Percentiles rank a stretch among this genome's conserved stretches.
These are phyloP conservation scores for Amesomyces nigricolor DNA, from an alignment of 2,329 filamentous ascomycete genomes.

Conservation along the genomic window DNA sequence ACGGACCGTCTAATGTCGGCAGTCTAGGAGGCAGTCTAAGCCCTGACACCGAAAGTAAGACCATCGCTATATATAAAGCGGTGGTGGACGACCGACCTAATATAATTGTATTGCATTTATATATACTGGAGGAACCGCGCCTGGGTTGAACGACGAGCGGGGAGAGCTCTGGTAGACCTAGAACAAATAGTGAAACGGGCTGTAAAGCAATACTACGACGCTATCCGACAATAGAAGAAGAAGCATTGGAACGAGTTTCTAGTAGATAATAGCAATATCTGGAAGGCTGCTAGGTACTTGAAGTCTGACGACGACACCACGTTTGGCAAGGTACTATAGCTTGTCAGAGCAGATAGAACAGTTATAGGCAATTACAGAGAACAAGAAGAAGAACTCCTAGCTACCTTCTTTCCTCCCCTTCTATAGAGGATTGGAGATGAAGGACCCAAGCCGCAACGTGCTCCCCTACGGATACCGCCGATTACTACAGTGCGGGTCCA, in stretches of 20 bases:
- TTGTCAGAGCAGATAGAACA: too few species aligned
- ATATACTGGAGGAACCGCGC: neutral
- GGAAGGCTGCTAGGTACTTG: constrained; percentile 1
- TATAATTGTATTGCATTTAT: neutral
- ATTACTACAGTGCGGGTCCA: too few species aligned
- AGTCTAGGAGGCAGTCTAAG: too few species aligned
- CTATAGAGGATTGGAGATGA: constrained; percentile 1
- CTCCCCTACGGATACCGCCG: neutral
- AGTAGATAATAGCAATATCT: neutral
- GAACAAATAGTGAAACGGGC: too few species aligned
- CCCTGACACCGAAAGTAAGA: too few species aligned
- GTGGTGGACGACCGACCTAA: neutral
- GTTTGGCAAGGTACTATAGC: neutral
- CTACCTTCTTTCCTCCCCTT: constrained; percentile 5
- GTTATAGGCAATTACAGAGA: neutral
- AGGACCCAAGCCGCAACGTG: neutral
- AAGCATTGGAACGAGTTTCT: constrained; percentile 4
- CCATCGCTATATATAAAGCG: too few species aligned
- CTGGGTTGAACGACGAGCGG: neutral
- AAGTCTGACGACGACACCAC: neutral
- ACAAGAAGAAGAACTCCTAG: neutral
- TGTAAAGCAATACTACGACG: too few species aligned
- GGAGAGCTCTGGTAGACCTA: too few species aligned
- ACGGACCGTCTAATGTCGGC: too few species aligned
- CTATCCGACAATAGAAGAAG: too few species aligned